A percentile compares a stretch with the other conserved stretches of the same genome.
These are phyloP conservation scores for Trichophyton mentagrophytes DNA, from an alignment of 2,329 filamentous ascomycete species.

Conservation along the genomic window DNA sequence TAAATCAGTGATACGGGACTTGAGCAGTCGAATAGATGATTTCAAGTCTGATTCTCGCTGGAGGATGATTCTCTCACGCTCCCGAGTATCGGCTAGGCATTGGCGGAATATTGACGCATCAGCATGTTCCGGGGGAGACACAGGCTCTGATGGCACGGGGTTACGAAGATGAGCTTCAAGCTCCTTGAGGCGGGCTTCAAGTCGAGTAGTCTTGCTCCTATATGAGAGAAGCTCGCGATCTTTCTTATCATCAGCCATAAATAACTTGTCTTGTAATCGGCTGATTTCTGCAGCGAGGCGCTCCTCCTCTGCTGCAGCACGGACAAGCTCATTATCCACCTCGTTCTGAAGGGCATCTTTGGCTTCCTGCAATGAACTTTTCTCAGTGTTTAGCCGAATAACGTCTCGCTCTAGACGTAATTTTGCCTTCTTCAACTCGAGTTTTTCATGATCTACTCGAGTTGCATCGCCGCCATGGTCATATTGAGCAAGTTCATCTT, in stretches of 20 bases:
- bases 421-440: constrained; percentile 55
- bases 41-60: constrained; percentile 55
- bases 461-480: constrained; percentile 46
- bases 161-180: constrained; percentile 37
- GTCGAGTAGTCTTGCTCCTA: constrained; percentile 50
- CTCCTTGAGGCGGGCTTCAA: constrained; percentile 45
- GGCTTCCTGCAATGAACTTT: constrained; percentile 43
- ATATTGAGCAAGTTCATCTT: constrained; percentile 45
- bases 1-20: constrained; percentile 52
- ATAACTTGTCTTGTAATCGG: constrained; percentile 41
- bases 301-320: constrained; percentile 53
- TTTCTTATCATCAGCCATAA: constrained; percentile 26
- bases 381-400: constrained; percentile 53
- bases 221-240: constrained; percentile 40
- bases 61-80: constrained; percentile 52
- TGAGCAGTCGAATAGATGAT: constrained; percentile 49
- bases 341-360: constrained; percentile 49
- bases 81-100: constrained; percentile 51
- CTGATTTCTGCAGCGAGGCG: constrained; percentile 40
- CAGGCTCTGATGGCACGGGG: constrained; percentile 18
- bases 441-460: constrained; percentile 53
- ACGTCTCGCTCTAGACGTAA: constrained; percentile 56
- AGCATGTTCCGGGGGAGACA: constrained; percentile 22
- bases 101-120: constrained; percentile 51
- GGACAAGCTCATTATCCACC: constrained; percentile 53